Conservation (phyloP, 352 stramenopile genomes). For the Pythium coloratum region DNA sequence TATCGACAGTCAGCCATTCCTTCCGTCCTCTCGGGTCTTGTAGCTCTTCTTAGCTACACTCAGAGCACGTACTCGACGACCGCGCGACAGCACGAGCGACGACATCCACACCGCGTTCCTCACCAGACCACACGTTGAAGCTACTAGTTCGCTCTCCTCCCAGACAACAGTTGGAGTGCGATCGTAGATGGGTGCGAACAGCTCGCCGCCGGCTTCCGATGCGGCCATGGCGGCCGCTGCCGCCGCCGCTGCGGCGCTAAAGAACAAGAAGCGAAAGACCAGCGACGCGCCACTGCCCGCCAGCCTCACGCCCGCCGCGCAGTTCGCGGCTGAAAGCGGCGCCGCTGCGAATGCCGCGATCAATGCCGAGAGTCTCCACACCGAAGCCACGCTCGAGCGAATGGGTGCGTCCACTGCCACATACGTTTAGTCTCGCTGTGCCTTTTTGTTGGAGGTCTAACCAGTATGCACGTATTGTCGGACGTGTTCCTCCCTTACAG, state of each 20-base stretch:
- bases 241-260: constrained; percentile 10
- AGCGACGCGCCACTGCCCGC: constrained; percentile 29
- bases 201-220: constrained; percentile 25
- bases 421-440: background rate
- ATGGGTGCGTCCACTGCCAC: constrained; percentile 49
- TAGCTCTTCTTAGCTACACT: constrained; percentile 6
- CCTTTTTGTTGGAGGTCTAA: constrained; percentile 6
- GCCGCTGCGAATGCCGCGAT: background rate
- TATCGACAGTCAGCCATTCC: constrained; percentile 6
- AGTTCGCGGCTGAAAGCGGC: constrained; percentile 2
- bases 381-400: constrained; percentile 24
- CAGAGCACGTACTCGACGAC: constrained; percentile 13
- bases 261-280: constrained; percentile 66
- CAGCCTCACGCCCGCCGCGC: constrained; percentile 5
- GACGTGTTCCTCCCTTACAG: constrained; percentile 23
- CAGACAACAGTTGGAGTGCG: constrained; percentile 26
- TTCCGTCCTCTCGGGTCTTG: background rate
- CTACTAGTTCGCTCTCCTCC: constrained; percentile 12
- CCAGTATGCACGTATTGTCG: constrained; percentile 3
- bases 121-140: constrained; percentile 28
- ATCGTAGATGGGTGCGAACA: constrained; percentile 31
- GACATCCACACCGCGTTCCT: constrained; percentile 5
- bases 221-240: constrained; percentile 13
- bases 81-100: constrained; percentile 19
- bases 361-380: constrained; percentile 25